Evolutionary conservation across 2,329 filamentous ascomycete genomes (phyloP).

Genomic region (Neofusicoccum cordaticola): DNA sequence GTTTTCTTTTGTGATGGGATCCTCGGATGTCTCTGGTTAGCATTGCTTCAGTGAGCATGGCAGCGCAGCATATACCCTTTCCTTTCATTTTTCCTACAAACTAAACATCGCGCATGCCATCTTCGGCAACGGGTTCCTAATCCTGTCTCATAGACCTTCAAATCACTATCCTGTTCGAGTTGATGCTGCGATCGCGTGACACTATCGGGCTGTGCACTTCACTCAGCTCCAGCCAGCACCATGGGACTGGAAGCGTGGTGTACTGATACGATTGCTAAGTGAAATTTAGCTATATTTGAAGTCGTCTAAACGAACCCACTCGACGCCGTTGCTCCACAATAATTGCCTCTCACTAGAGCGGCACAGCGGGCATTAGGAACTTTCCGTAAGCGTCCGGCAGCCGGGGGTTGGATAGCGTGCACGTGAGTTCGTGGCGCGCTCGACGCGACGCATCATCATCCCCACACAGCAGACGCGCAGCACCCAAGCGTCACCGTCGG

Average conservation of each 20-base stretch:
- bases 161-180: neutral
- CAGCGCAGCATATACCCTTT: slow-evolving; percentile 17
- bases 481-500: neutral
- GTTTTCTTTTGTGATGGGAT: neutral
- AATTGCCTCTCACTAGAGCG: too few relatives aligned
- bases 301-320: neutral
- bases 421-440: neutral
- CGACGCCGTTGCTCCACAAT: slow-evolving; percentile 5
- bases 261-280: neutral
- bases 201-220: neutral
- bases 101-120: neutral
- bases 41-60: slow-evolving; percentile 15
- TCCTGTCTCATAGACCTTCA: neutral
- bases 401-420: neutral
- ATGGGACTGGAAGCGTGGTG: neutral
- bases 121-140: neutral
- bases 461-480: neutral
- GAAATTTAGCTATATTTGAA: neutral
- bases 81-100: slow-evolving; percentile 9
- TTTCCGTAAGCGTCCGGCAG: too few relatives aligned
- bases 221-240: neutral
- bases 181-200: neutral
- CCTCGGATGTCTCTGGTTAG: neutral
- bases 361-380: too few relatives aligned
- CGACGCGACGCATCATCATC: neutral